Evolutionary conservation across 2,329 filamentous ascomycete genomes (phyloP).

Genomic region (Ophiostoma sp.): DNA sequence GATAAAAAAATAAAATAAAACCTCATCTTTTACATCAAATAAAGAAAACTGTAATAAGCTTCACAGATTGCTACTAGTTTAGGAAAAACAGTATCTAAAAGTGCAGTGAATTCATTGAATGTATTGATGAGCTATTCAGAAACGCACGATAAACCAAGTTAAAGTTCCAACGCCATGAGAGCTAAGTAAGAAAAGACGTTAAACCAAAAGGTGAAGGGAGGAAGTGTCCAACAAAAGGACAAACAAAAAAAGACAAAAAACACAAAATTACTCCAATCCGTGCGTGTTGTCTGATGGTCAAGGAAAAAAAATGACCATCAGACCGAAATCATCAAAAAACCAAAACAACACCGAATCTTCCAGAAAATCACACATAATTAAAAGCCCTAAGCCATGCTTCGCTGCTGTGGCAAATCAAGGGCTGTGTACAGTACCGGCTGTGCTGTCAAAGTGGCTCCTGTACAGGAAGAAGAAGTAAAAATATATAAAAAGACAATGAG

Average conservation of each 20-base stretch:
- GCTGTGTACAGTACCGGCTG: neutral
- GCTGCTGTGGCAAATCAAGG: neutral
- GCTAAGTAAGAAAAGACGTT: slow-evolving; percentile 6
- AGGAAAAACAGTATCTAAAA: neutral
- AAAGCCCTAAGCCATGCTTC: neutral
- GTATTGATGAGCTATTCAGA: neutral
- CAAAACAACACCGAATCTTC: neutral
- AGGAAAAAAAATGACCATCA: neutral
- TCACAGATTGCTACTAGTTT: no score
- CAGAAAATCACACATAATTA: neutral
- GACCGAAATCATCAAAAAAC: neutral
- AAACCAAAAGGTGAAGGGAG: neutral
- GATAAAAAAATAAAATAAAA: neutral
- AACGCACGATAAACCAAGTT: neutral
- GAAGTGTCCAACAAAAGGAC: neutral
- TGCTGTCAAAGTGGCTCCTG: neutral
- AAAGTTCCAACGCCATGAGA: slow-evolving; percentile 12
- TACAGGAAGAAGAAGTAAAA: neutral
- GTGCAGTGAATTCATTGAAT: neutral
- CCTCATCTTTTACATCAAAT: no score
- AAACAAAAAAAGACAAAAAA: neutral
- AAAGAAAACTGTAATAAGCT: no score
- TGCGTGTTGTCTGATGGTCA: neutral
- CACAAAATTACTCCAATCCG: slow-evolving; percentile 2
- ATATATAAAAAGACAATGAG: neutral